Base-by-base conservation (phyloP, 371 early-diverging fungal species). In the Nematocida minor region DNA sequence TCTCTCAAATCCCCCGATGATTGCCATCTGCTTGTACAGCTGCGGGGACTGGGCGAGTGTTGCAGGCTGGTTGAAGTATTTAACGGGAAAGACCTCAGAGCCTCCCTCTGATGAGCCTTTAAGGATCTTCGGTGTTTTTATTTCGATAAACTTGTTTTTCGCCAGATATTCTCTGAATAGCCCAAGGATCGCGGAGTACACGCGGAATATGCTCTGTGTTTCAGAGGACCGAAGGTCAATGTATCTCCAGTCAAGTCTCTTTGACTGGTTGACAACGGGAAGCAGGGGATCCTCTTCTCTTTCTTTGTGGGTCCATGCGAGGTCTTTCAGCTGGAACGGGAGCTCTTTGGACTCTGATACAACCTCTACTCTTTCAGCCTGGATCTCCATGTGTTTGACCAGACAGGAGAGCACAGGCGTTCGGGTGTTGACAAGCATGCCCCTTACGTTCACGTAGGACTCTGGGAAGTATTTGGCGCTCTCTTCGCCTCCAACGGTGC, bases 21-120 rank as follows among this genome's bases (percentile, higher is more conserved):
- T 92, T 82, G 91, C 91, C 94, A 96, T 95, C 87, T 97, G 97
- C 90, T 97, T 97, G 89, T 95, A 95, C 64, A 98, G 88, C 88
- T 99, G 98, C 57, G 98, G 98, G 22, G 95, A 94, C 86, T 98
- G 99, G 32, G 98, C 97, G 54, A 99, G 87, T 87, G 85, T 96
- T 1, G 97, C 99, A 36, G 87, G 88, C 36, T 86, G 86, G 83
- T 95, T 93, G 87, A 97, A 99, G 88, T 95, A 99, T 64, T 90
- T 87, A 57, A 99, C 90, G 83, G 89, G 88, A 88, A 99, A 99
- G 11, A 97, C 93, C 83, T 94, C 96, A 48, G 97, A 92, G 34
- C 99, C 99, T 78, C 99, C 98, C 87, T 99, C 99, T 77, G 91
- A 91, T 14, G 95, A 93, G 70, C 94, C 89, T 62, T 89, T 90